These are phyloP conservation scores for Saussurea involucrata DNA, from an alignment of 129 eudicot species.

Conservation along the genomic window DNA sequence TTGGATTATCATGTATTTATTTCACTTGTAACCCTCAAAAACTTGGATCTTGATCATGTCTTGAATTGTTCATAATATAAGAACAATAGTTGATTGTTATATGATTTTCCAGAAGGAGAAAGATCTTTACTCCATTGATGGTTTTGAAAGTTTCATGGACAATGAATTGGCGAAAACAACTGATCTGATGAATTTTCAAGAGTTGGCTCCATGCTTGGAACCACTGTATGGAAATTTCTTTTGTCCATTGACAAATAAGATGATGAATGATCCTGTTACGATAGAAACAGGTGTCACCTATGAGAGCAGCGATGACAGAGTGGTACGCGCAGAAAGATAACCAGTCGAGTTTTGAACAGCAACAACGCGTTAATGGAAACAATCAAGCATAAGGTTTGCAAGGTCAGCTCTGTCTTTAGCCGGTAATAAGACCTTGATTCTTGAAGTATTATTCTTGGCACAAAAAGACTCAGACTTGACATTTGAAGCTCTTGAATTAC, in stretches of 20 bases:
- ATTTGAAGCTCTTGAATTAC: slow-evolving; percentile 42
- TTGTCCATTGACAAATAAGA: slow-evolving; percentile 68
- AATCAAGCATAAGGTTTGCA: slow-evolving; percentile 53
- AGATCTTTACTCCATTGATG: slow-evolving; percentile 54
- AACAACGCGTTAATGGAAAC: slow-evolving; percentile 60
- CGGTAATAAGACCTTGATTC: slow-evolving; percentile 43
- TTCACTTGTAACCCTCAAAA: slow-evolving; percentile 4
- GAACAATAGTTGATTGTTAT: background rate
- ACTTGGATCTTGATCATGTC: background rate
- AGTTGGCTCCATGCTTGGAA: slow-evolving; percentile 45
- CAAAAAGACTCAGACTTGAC: slow-evolving; percentile 43
- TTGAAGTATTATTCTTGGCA: slow-evolving; percentile 58
- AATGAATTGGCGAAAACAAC: slow-evolving; percentile 11
- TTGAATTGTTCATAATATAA: background rate
- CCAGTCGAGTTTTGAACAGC: slow-evolving; percentile 28
- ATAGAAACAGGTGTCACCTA: slow-evolving; percentile 70
- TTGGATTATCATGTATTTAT: background rate
- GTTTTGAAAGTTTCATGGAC: slow-evolving; percentile 29
- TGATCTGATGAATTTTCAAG: slow-evolving; percentile 20
- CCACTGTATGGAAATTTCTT: slow-evolving; percentile 56
- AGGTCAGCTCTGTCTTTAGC: slow-evolving; percentile 46
- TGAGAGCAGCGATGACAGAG: slow-evolving; percentile 51
- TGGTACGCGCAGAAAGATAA: slow-evolving; percentile 49
- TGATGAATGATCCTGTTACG: slow-evolving; percentile 79
- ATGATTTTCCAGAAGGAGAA: slow-evolving; percentile 20